Evolutionary conservation across 805 yeast genomes (phyloP).

Genomic region (Jamesozyma hellenica): DNA sequence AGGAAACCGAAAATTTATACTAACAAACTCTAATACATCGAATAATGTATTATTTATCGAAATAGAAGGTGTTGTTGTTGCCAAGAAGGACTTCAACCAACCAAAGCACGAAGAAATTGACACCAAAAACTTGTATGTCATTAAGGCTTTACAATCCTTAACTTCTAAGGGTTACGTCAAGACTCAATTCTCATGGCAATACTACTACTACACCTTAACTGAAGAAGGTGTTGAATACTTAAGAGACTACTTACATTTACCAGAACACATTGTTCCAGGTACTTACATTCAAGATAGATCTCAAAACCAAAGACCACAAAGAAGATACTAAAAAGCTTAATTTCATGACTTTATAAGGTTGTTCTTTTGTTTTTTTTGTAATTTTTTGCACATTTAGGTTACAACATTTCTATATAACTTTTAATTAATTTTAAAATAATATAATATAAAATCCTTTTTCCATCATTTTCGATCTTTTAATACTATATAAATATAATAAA

Average conservation of each 20-base stretch:
- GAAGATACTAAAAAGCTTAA: slow-evolving; percentile 30
- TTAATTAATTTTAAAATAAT: slow-evolving; percentile 2
- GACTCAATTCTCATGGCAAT: slow-evolving; percentile 99
- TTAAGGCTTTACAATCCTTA: slow-evolving; percentile 98
- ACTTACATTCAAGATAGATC: slow-evolving; percentile 94
- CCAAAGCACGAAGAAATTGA: slow-evolving; percentile 96
- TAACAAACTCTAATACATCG: too few species aligned
- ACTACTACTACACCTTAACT: slow-evolving; percentile 99
- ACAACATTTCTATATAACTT: slow-evolving; percentile 4
- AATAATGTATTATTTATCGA: slow-evolving; percentile 3
- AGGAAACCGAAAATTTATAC: too few species aligned
- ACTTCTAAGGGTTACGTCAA: slow-evolving; percentile 98
- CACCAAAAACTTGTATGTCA: slow-evolving; percentile 93
- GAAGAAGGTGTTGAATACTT: slow-evolving; percentile 98
- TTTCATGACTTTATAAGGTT: slow-evolving; percentile 6
- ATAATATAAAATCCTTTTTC: neutral
- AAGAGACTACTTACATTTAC: slow-evolving; percentile 96
- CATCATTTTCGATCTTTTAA: too few species aligned
- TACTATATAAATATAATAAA: too few species aligned
- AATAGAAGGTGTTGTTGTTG: slow-evolving; percentile 97
- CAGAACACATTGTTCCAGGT: slow-evolving; percentile 96
- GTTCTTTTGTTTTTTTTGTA: slow-evolving; percentile 3
- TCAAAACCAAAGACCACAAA: slow-evolving; percentile 60
- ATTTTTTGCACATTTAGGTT: slow-evolving; percentile 12
- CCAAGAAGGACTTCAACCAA: slow-evolving; percentile 97